These are phyloP conservation scores for Diaporthe sp. DNA, from an alignment of 2,329 filamentous ascomycete species.

Conservation along the genomic window DNA sequence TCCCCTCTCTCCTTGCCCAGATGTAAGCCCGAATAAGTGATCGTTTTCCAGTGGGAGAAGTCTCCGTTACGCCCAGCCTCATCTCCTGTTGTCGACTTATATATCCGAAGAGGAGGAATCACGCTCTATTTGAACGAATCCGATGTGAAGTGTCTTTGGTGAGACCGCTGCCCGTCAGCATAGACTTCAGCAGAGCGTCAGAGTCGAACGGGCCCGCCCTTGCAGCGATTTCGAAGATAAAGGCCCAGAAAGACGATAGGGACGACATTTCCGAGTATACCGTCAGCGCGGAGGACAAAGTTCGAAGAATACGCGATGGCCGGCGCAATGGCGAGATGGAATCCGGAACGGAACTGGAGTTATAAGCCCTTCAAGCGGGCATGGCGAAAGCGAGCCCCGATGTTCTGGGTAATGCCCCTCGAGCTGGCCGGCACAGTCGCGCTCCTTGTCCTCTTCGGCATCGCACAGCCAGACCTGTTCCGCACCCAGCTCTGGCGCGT, in stretches of 20 bases:
- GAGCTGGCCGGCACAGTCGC: conserved; percentile 75
- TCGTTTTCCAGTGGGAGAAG: conserved; percentile 2
- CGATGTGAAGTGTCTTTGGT: conserved; percentile 31
- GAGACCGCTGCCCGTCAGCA: conserved; percentile 34
- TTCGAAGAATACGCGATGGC: conserved; percentile 30
- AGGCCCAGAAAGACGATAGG: neutral
- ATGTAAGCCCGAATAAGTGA: conserved; percentile 10
- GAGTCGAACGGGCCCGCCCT: neutral
- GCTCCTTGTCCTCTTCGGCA: conserved; percentile 75
- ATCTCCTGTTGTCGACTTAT: neutral
- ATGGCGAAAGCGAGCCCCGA: conserved; percentile 68
- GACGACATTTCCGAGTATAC: neutral
- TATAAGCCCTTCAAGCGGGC: conserved; percentile 69
- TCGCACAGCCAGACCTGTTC: conserved; percentile 79
- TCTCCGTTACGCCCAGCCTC: neutral
- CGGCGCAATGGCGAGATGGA: conserved; percentile 17
- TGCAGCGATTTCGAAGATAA: neutral
- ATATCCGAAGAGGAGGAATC: neutral
- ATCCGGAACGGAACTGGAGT: conserved; percentile 45
- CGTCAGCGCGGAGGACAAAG: neutral
- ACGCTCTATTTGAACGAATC: neutral
- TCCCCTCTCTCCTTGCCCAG: neutral
- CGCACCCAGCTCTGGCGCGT: conserved; percentile 79
- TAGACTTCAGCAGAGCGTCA: conserved; percentile 17
- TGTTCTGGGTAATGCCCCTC: conserved; percentile 71